Evolutionary conservation across 2,329 filamentous ascomycete species (phyloP), one percentile per base, ranked within the genome.

Genomic region (Paecilomyces dactylethromorphus): DNA sequence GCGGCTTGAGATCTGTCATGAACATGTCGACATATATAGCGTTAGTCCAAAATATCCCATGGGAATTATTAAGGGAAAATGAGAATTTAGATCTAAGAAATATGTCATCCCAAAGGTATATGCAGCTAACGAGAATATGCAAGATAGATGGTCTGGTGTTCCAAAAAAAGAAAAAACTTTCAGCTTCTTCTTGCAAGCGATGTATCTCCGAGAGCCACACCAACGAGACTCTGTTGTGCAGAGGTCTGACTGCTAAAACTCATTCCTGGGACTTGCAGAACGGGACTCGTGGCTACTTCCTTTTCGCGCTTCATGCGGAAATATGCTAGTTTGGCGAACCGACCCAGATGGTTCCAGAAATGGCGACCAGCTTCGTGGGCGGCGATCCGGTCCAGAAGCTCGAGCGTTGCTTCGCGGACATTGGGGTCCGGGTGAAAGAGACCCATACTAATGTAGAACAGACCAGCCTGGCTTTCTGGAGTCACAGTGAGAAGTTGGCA

Each of bases 371-470:
- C 94, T 69, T 95, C 89, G 74, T 99, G 93, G 59, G 88, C 87
- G 64, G 87, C 84, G 57, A 99, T 87, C 22, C 92, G 84, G 65
- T 93, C 91, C 22, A 99, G 75, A 35, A 99, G 77, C 61, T 90
- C 90, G 1, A 91, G 88, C 1, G 91, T 90, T 58, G 86, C 86
- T 65, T 88, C 77, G 35, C 94, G 83, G 11, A 97, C 92, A 56
- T 91, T 88, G 35, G 82, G 81, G 63, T 92, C 87, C 58, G 92
- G 91, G 77, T 99, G 94, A 72, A 97, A 97, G 5, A 99, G 80
- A 0, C 94, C 94, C 56, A 97, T 83, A 4, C 89, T 90, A 26
- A 99, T 77, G 67, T 97, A 96, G 72, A 97, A 97, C 2, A 97
- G 81, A 0, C 91, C 94, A 0, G 89, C 90, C 66, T 94, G 91